Conservation (phyloP, 176 grass and related monocot species). For the Microstegium vimineum region DNA sequence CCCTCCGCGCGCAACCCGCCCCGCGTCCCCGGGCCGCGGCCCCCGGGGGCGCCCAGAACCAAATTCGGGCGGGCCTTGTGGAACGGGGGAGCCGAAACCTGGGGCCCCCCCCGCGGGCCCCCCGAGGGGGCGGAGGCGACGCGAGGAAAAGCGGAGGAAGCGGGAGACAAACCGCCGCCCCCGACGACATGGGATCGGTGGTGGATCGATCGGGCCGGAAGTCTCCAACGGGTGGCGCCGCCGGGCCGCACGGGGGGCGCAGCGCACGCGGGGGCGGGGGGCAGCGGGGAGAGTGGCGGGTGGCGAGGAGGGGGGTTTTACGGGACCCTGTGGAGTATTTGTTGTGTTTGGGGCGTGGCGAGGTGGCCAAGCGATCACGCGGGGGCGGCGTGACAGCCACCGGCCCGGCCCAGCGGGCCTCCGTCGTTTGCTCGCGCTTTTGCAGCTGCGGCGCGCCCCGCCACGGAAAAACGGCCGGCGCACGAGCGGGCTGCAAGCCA, state of each 20-base stretch:
- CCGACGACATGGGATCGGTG: constrained; percentile 23
- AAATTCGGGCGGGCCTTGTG: neutral
- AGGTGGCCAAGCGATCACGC: neutral
- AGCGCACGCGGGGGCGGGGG: neutral
- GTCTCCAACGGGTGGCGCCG: neutral
- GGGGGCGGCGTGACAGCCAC: neutral
- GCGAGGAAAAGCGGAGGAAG: constrained; percentile 36
- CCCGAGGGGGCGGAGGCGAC: constrained; percentile 12
- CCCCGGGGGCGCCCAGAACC: neutral
- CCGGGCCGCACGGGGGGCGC: neutral
- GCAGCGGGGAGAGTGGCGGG: neutral
- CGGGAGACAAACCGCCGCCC: constrained; percentile 5
- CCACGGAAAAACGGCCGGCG: neutral
- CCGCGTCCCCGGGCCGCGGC: neutral
- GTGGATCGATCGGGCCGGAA: neutral
- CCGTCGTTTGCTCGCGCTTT: constrained; percentile 3
- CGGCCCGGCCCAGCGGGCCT: neutral
- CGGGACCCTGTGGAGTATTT: neutral
- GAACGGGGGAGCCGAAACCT: neutral
- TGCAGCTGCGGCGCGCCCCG: neutral
- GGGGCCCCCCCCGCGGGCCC: neutral
- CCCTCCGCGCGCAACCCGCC: constrained; percentile 7
- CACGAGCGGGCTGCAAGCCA: neutral
- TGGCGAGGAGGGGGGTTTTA: neutral
- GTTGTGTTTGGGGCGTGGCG: neutral